Percentiles rank a stretch among this genome's conserved stretches.
Evolutionary conservation across 2,329 filamentous ascomycete species (phyloP).

Genomic region (Alternaria brassicicola): DNA sequence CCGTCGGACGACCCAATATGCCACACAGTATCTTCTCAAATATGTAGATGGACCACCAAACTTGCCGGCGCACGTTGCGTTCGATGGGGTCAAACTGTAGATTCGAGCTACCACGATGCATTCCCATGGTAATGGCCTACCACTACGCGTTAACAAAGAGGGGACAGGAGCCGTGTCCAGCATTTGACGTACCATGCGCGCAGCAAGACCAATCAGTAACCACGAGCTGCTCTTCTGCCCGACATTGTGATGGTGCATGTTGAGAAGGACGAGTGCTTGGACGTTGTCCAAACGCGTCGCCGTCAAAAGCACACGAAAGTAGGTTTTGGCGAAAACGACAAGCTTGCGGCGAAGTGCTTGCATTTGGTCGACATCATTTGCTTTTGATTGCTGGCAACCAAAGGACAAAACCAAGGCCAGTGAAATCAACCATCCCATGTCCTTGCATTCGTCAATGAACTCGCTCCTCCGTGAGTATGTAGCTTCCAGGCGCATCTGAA

Average conservation of each 20-base stretch:
- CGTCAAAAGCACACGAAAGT: constrained; percentile 47
- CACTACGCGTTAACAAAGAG: background rate
- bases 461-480: constrained; percentile 44
- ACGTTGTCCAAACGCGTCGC: constrained; percentile 51
- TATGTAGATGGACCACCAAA: constrained; percentile 37
- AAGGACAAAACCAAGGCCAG: constrained; percentile 52
- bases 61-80: constrained; percentile 31
- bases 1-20: constrained; percentile 33
- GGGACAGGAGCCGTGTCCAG: background rate
- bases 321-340: constrained; percentile 39
- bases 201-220: constrained; percentile 51
- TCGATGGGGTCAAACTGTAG: constrained; percentile 46
- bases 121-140: constrained; percentile 51
- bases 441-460: constrained; percentile 37
- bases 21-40: constrained; percentile 36
- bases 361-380: constrained; percentile 32
- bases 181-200: constrained; percentile 42
- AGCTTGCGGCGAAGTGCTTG: constrained; percentile 31
- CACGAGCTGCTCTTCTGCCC: constrained; percentile 53
- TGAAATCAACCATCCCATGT: constrained; percentile 52
- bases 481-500: constrained; percentile 48
- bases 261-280: constrained; percentile 52
- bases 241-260: constrained; percentile 51
- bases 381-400: constrained; percentile 50
- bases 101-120: constrained; percentile 53